These are phyloP conservation scores for Nevesoporus exiguus DNA, from an alignment of 768 basidiomycete species.

Conservation along the genomic window DNA sequence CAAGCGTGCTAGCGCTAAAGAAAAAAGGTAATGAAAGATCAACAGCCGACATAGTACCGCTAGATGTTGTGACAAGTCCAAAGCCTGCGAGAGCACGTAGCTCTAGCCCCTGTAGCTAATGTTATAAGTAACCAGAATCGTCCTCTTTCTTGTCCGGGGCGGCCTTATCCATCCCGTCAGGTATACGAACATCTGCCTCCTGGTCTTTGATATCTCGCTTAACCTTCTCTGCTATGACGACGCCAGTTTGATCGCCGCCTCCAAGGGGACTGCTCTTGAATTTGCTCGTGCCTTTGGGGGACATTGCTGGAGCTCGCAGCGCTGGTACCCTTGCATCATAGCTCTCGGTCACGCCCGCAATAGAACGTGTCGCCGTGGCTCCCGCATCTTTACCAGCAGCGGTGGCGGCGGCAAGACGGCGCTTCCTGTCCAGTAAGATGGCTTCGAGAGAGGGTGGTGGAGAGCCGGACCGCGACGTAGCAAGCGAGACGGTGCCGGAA, in stretches of 20 bases:
- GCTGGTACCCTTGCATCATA: conserved; percentile 14
- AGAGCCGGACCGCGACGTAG: conserved; percentile 37
- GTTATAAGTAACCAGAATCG: conserved; percentile 28
- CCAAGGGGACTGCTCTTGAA: conserved; percentile 77
- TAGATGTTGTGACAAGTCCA: not conserved
- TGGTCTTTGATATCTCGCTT: conserved; percentile 31
- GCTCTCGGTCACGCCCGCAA: conserved; percentile 10
- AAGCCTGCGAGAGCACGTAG: not conserved
- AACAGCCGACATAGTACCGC: not conserved
- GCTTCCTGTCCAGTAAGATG: conserved; percentile 61
- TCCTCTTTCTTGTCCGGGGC: conserved; percentile 35
- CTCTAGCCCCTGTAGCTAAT: not conserved
- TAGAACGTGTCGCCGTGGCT: not conserved
- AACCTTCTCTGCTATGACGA: conserved; percentile 51
- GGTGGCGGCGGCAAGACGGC: conserved; percentile 40
- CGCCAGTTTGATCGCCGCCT: conserved; percentile 40
- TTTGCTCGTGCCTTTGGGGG: conserved; percentile 45
- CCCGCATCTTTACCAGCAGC: conserved; percentile 17
- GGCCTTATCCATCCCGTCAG: conserved; percentile 33
- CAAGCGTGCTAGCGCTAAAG: not conserved
- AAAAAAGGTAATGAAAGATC: not conserved
- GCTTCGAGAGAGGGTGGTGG: conserved; percentile 65
- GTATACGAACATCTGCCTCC: conserved; percentile 32
- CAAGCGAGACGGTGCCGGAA: conserved; percentile 9
- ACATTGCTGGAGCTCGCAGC: conserved; percentile 13